Base-by-base conservation (phyloP, 2,329 filamentous ascomycete species). In the Aspergillus spinulosporus region DNA sequence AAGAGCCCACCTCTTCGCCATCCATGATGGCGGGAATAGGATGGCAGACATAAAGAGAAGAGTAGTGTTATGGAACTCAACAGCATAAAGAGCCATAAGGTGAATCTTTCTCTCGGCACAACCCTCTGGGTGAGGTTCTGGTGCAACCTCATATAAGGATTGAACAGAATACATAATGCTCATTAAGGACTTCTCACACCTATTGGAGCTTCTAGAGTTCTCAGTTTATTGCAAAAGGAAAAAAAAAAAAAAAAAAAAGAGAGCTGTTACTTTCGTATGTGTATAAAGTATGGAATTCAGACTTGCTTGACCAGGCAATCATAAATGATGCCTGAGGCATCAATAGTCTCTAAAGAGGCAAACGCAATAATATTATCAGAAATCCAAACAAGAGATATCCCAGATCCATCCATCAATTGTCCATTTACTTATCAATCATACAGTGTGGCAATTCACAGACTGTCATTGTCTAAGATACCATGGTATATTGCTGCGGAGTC, bases 101-200 rank as follows among this genome's bases (percentile, higher is more conserved):
- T 51, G 49, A 51, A 51, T 51, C 12, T 21, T 21, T 51, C 39
- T 29, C 39, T 51, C 49, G 26, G 39, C 28, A 28, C 49, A 42
- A 36, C 14, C 3, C 21, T 26, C 9, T 37, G 28, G 21, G 12
- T 36, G 39, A 28, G 15, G 5, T 6, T 40, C 34, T 36, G 31
- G 34, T 28, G 26, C 32, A 31, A 31, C 47, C 3, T 14, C 14
- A 28, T 15, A 6, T 36, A 9, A 37, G 26, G 14, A 14, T 29
- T 31, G 26, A 32, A 28, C 11, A 45, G 14, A n/a, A 31, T 45
- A 15, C 31, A 47, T 36, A 7, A 34, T 36, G 29, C 4, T 45
- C 11, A 6, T 12, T 45, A 2, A 45, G n/a, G 6, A 3, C 21
- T n/a, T 34, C 29, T 46, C 29, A 46, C 44, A 46, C 5, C 12